Evolutionary conservation across 257 asterid genomes (phyloP), one percentile per base, ranked within the genome.

Genomic region (Solanum raphanifolium): DNA sequence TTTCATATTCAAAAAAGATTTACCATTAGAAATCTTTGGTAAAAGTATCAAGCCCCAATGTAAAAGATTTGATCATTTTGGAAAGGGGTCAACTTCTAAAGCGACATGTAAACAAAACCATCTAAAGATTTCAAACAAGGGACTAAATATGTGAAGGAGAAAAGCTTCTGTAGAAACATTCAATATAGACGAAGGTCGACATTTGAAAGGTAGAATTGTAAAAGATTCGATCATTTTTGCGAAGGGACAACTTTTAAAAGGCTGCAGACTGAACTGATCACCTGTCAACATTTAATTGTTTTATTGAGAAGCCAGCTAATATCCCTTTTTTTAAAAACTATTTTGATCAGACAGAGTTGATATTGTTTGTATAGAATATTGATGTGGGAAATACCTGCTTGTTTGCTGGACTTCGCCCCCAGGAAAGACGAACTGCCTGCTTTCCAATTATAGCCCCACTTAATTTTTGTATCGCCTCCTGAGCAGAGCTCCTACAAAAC

Each of bases 361-460:
- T 82, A 88, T 69, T 13, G 52, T 36, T 39, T 69, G 34, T 55
- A 60, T 46, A 87, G 82, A 86, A 83, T 38, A 32, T 71, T 38
- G 25, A 36, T 48, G 69, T 82, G 31, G 68, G 74, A 71, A 72
- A 32, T 90, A 94, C 98, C 94, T 94, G 96, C 92, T 91, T 94
- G 91, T 93, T 91, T 76, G 94, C 94, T 91, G 93, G 92, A 90
- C 91, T 94, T 41, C 95, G 93, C 41, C 98, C 98, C 96, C 96
- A 94, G 83, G 98, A 94, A 73, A 94, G 98, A 82, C 98, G 96
- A 87, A 94, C 98, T 41, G 95, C 93, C 91, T 94, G 96, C 93
- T 94, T 93, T 76, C 98, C 96, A 9, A 94, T 94, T 35, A 87
- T 83, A 23, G 95, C 58, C 13, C 96, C 98, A 62, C 88, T 94